Conservation (phyloP, 352 stramenopile genomes). For the Phytophthora pini region DNA sequence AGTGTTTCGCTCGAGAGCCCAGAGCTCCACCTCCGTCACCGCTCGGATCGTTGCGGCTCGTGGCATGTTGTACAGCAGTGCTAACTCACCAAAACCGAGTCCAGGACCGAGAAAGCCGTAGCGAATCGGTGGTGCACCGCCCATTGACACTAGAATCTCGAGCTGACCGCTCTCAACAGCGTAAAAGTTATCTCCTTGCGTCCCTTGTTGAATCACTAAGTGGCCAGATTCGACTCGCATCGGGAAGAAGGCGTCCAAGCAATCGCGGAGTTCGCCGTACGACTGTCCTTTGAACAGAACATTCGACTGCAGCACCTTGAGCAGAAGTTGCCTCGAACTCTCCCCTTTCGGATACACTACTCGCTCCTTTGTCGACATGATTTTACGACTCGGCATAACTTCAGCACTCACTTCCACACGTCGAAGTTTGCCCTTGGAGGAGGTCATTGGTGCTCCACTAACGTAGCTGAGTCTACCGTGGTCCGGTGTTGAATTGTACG, state of each 20-base stretch:
- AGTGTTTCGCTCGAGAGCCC: constrained; percentile 74
- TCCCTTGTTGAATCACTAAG: constrained; percentile 71
- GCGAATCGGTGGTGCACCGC: constrained; percentile 61
- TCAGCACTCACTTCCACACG: constrained; percentile 82
- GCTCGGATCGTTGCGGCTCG: constrained; percentile 93
- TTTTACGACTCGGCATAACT: constrained; percentile 76
- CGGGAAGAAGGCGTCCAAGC: constrained; percentile 78
- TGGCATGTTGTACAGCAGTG: constrained; percentile 97
- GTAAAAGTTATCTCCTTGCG: constrained; percentile 85
- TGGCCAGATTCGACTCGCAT: constrained; percentile 50
- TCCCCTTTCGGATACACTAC: constrained; percentile 73
- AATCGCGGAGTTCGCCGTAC: constrained; percentile 62
- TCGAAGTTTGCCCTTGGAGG: constrained; percentile 35
- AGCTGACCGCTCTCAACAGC: constrained; percentile 66
- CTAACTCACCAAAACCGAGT: constrained; percentile 95
- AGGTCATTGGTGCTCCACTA: not conserved
- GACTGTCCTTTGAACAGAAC: constrained; percentile 76
- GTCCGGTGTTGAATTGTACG: constrained; percentile 12
- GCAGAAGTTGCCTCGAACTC: constrained; percentile 55
- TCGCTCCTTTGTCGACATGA: constrained; percentile 57
- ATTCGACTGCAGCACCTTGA: constrained; percentile 76
- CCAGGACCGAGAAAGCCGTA: constrained; percentile 69
- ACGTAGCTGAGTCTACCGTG: constrained; percentile 7
- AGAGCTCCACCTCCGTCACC: constrained; percentile 64
- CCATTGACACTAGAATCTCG: constrained; percentile 71